A percentile compares a stretch with the other conserved stretches of the same genome.
Conservation (phyloP, 176 grass and related monocot species). For the Alloteropsis semialata region DNA sequence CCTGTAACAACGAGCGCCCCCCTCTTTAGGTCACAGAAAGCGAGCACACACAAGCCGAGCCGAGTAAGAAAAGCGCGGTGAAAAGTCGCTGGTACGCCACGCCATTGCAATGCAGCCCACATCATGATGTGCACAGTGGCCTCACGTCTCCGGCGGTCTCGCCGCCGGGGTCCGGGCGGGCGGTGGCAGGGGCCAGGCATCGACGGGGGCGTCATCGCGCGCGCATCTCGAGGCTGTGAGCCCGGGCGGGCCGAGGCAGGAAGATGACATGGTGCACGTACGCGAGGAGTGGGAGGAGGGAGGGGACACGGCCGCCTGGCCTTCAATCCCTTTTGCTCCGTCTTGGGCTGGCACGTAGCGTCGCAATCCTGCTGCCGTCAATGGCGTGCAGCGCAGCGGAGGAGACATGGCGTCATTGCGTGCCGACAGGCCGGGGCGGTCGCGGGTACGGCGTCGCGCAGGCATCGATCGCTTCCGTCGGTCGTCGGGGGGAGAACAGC, state of each 20-base stretch:
- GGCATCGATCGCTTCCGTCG: constrained; percentile 38
- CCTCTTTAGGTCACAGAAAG: constrained; percentile 28
- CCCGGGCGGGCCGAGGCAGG: background rate
- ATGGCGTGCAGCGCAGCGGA: constrained; percentile 25
- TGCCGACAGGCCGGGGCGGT: constrained; percentile 22
- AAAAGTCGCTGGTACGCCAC: background rate
- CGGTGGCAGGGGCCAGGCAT: background rate
- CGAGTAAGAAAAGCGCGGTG: constrained; percentile 14
- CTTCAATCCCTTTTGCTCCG: constrained; percentile 7
- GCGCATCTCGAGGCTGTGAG: background rate
- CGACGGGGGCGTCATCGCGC: background rate
- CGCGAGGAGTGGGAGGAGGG: background rate
- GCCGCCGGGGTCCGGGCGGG: constrained; percentile 28
- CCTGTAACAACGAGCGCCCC: background rate
- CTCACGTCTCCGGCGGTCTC: background rate
- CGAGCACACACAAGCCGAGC: background rate
- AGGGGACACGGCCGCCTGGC: constrained; percentile 12
- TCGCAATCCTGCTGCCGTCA: constrained; percentile 19
- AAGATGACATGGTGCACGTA: background rate
- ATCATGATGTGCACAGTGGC: background rate
- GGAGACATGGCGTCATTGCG: constrained; percentile 19
- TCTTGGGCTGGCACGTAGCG: background rate
- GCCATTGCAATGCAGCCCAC: background rate
- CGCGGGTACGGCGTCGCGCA: background rate
- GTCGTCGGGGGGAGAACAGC: background rate